Base-by-base conservation (phyloP, 2,329 filamentous ascomycete species). In the Emergomyces africanus region DNA sequence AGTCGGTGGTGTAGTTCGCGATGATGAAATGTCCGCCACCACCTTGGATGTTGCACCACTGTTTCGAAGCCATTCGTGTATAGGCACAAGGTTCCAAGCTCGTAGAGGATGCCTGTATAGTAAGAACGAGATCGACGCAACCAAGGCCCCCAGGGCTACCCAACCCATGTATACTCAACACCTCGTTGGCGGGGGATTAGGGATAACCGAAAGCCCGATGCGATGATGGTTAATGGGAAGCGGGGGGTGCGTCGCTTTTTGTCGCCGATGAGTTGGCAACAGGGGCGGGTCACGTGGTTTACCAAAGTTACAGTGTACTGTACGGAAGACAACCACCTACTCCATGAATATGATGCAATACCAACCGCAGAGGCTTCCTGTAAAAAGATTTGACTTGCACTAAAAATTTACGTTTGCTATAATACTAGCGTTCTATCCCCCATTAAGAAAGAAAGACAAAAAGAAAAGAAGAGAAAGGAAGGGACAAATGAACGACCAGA, bases 81-180 rank as follows among this genome's bases (percentile, higher is more conserved):
- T 57, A 44, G 48, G 39, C 28, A 9, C 54, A 60, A 65, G 58
- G 61, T 64, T 69, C 64, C 72, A 73, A 25, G 69, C 67, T 58
- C 68, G 67, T 50, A 69, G 69, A 35, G 72, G 71, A 60, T 74
- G 69, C 28, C 67, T 69, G 64, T 74, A 76, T 30, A 74, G 66
- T 25, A 78, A 61, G 61, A 73, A 75, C 46, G 68, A 70, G 42
- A 72, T 63, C 9, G 76, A 72, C 33, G 72, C 67, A 57, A 76
- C 60, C 28, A 79, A 61, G 33, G 70, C 66, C 37, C 68, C 72
- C 35, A 74, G 66, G 41, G 71, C 72, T 61, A 74, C 65, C 67
- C 72, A 74, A 61, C 72, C 75, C 76, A 78, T 78, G 25, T 23
- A 15, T 6, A 20, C 18, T 42, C 18, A n/a, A n/a, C n/a, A n/a